Conservation (phyloP, 2,329 filamentous ascomycete species). For the Leptographium galeiforme region DNA sequence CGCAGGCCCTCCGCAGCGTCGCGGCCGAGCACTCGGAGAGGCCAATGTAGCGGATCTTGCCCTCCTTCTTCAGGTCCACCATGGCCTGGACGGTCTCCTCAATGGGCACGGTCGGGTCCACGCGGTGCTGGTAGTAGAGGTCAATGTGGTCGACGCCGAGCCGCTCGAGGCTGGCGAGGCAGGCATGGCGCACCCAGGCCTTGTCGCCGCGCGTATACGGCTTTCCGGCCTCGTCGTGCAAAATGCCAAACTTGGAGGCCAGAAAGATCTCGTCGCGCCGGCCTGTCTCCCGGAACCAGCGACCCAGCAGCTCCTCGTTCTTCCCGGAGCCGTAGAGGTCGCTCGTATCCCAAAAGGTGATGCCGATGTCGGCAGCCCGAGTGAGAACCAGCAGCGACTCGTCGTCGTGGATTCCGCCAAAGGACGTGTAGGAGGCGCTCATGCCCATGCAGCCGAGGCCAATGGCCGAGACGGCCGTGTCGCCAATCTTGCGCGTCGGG, state of each 20-base stretch:
- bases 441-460: constrained; percentile 7
- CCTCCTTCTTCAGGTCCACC: constrained; percentile 25
- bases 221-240: constrained; percentile 11
- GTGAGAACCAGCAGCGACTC: constrained; percentile 15
- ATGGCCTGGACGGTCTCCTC: constrained; percentile 33
- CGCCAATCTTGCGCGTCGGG: constrained; percentile 25
- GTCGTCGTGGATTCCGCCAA: constrained; percentile 18
- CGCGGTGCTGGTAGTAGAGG: constrained; percentile 36
- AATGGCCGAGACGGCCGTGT: constrained; percentile 23
- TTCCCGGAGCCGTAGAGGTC: constrained; percentile 14
- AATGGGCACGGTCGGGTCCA: constrained; percentile 29
- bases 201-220: constrained; percentile 21
- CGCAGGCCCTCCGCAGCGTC: constrained; percentile 33
- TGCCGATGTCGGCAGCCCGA: constrained; percentile 16
- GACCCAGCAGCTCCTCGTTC: constrained; percentile 28
- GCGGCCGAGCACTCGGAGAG: constrained; percentile 28
- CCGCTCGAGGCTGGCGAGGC: constrained; percentile 25
- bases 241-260: constrained; percentile 34
- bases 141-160: constrained; percentile 36
- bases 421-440: constrained; percentile 11
- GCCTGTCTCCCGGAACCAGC: constrained; percentile 28
- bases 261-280: constrained; percentile 34
- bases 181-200: constrained; percentile 20
- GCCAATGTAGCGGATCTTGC: constrained; percentile 28
- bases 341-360: constrained; percentile 30